phyloP scores from a whole-genome alignment of 768 basidiomycete species.

The Xerocomus potaroensis region DNA sequence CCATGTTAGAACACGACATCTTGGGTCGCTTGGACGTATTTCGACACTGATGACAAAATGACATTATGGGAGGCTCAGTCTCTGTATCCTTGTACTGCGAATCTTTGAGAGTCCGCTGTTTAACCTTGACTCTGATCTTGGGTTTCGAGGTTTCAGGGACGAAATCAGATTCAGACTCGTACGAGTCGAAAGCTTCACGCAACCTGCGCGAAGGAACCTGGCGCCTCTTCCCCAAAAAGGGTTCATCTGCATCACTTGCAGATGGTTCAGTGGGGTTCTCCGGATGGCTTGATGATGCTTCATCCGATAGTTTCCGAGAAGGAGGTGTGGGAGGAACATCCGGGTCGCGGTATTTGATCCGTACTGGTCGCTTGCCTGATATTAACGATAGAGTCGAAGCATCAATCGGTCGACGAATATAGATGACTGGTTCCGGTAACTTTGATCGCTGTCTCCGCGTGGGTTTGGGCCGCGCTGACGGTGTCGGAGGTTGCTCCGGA shows the following conservation, averaged over 20 bases:
- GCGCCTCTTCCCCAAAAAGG: conserved; percentile 1
- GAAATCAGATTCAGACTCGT: conserved; percentile 15
- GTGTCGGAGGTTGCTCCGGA: conserved; percentile 3
- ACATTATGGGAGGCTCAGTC: background rate
- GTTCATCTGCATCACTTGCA: background rate
- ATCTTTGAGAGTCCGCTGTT: background rate
- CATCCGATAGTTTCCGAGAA: background rate
- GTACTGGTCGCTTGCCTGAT: conserved; percentile 23
- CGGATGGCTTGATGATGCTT: background rate
- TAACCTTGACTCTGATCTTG: conserved; percentile 1
- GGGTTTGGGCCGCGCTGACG: background rate
- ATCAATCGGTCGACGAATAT: conserved; percentile 28
- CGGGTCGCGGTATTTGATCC: conserved; percentile 28
- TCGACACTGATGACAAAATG: conserved; percentile 39
- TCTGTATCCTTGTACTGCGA: background rate
- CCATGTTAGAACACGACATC: conserved; percentile 32
- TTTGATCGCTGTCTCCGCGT: conserved; percentile 9
- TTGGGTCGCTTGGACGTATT: conserved; percentile 25
- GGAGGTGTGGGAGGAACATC: background rate
- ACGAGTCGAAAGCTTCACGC: background rate
- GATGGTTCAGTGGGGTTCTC: background rate
- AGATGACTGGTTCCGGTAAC: conserved; percentile 26
- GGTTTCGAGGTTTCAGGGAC: conserved; percentile 8
- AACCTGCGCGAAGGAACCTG: conserved; percentile 17
- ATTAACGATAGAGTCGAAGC: conserved; percentile 16